Evolutionary conservation across 331 rosid genomes (phyloP), one percentile per base, ranked within the genome.

Genomic region (Erythrophleum ivorense): DNA sequence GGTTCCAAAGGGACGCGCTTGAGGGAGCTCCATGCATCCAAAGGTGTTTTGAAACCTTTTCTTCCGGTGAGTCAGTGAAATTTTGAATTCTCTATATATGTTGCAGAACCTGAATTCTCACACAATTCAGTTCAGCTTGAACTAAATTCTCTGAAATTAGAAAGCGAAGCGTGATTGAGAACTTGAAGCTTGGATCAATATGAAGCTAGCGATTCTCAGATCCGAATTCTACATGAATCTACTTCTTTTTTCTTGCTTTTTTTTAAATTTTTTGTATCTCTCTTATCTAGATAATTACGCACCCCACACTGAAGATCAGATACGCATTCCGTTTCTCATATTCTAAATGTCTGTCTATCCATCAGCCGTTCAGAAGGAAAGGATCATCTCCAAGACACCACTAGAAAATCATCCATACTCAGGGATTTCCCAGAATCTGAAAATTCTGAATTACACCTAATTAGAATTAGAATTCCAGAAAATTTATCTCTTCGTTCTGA

Each of bases 11-110:
- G 94, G 80, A 76, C 97, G 94, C 11, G 97, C 86, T 83, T 87
- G 98, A 85, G 99, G 88, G 87, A 93, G 94, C 90, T 95, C 99
- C 99, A 95, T 95, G 57, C 75, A 71, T 71, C 75, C 80, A 53
- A 81, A 68, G 74, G 81, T 21, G 54, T 68, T 41, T 16, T 45
- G 13, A 40, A 43, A 43, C 55, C 52, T 69, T 45, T 18, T 19
- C 64, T 62, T 29, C 73, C 52, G 59, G 78, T 34, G 48, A 78
- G 76, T 87, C 76, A 79, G 66, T 57, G 1, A 57, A 72, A 79
- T 79, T 86, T 84, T 43, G 87, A 70, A 85, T 73, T 73, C 11
- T 63, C 10, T 36, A 24, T 24, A 24, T 24, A 15, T 75, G 72
- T 18, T 71, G 46, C 2, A 21, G 72, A 66, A 50, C 58, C 73